Percentiles rank a stretch among this genome's conserved stretches.
Evolutionary conservation across 225 moss, liverwort and hornwort species (phyloP).

Genomic region (Asterella californica): DNA sequence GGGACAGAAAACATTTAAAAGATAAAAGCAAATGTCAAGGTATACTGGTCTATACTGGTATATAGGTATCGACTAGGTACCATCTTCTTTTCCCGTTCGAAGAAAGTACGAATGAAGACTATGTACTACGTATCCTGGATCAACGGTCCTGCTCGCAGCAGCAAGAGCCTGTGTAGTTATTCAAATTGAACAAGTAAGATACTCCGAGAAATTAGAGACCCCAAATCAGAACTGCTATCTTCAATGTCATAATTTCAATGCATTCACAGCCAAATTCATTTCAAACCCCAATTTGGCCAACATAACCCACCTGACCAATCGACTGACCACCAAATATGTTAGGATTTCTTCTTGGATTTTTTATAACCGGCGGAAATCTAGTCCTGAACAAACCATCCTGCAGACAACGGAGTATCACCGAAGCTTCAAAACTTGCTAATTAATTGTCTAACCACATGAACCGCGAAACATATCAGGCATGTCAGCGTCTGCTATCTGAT

Average conservation of each 20-base stretch:
- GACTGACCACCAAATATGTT: constrained; percentile 32
- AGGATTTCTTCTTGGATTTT: background rate
- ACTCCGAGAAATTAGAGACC: background rate
- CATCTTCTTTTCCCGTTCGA: constrained; percentile 45
- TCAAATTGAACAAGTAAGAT: background rate
- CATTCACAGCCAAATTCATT: too few relatives aligned
- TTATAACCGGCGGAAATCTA: background rate
- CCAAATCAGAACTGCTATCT: too few relatives aligned
- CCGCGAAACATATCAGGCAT: too few relatives aligned
- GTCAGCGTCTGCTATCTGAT: too few relatives aligned
- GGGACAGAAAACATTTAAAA: background rate
- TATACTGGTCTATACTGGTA: too few relatives aligned
- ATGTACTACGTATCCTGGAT: constrained; percentile 52
- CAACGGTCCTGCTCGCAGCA: constrained; percentile 71
- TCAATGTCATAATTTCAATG: background rate
- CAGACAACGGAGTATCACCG: background rate
- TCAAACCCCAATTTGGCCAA: background rate
- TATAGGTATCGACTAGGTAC: too few relatives aligned
- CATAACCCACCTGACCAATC: constrained; percentile 31
- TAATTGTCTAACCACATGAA: background rate
- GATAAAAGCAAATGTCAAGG: background rate
- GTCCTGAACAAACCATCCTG: constrained; percentile 28
- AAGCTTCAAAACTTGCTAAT: background rate
- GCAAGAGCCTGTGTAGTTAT: constrained; percentile 50
- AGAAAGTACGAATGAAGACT: constrained; percentile 81